Percentiles rank a stretch among this genome's conserved stretches.
phyloP scores from a whole-genome alignment of 257 asterid species.

The Ocimum tenuiflorum region DNA sequence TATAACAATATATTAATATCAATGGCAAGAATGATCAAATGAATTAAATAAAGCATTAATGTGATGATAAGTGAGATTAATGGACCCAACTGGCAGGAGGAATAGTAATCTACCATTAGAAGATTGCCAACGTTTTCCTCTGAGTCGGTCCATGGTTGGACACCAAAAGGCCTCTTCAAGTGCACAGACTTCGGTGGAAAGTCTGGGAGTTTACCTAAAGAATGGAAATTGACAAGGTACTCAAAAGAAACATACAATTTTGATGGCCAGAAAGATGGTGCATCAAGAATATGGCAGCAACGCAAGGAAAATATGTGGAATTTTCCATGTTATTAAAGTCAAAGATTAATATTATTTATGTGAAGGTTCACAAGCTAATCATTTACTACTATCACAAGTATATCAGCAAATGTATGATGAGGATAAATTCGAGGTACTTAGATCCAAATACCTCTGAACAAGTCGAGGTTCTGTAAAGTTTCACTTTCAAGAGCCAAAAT shows the following conservation, averaged over 20 bases:
- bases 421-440: constrained; percentile 4
- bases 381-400: background rate
- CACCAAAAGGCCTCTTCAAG: constrained; percentile 57
- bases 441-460: constrained; percentile 43
- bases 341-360: background rate
- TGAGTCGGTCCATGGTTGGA: constrained; percentile 77
- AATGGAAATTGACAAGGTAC: constrained; percentile 13
- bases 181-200: constrained; percentile 60
- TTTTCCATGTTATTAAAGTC: background rate
- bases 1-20: background rate
- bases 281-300: background rate
- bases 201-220: constrained; percentile 56
- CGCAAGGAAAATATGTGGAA: background rate
- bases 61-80: background rate
- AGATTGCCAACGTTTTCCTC: constrained; percentile 66
- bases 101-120: constrained; percentile 58
- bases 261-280: too few relatives aligned
- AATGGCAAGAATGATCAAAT: background rate
- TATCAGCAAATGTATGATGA: background rate
- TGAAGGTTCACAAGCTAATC: background rate
- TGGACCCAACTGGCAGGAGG: constrained; percentile 3
- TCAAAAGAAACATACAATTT: too few relatives aligned
- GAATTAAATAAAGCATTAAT: background rate
- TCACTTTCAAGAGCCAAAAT: constrained; percentile 58
- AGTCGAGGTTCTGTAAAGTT: constrained; percentile 48